Evolutionary conservation across 441 rosid genomes (phyloP).

Genomic region (Sinapis alba): DNA sequence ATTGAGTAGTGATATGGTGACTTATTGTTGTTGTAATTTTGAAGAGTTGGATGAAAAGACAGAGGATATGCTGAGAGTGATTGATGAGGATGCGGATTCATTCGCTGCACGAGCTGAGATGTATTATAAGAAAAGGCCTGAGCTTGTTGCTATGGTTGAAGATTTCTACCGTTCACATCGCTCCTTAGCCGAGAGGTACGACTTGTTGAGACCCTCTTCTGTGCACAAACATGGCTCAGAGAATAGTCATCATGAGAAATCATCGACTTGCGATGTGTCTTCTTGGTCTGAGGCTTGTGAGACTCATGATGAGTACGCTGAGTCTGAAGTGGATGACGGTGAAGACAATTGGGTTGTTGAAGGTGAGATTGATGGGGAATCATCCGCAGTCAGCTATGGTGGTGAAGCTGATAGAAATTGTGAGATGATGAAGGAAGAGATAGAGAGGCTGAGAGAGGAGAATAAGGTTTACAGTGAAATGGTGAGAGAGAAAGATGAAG

Average conservation of each 20-base stretch:
- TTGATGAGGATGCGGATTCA: slow-evolving; percentile 58
- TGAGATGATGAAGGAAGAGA: slow-evolving; percentile 51
- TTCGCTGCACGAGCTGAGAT: slow-evolving; percentile 60
- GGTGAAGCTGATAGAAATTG: neutral
- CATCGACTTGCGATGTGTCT: slow-evolving; percentile 32
- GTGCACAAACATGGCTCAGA: slow-evolving; percentile 52
- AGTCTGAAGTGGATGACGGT: slow-evolving; percentile 75
- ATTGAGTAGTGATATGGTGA: neutral
- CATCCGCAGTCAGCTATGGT: neutral
- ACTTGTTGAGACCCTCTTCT: slow-evolving; percentile 47
- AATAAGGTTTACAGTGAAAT: slow-evolving; percentile 36
- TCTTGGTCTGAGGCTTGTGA: slow-evolving; percentile 40
- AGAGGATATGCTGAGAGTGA: slow-evolving; percentile 42
- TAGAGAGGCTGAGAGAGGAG: slow-evolving; percentile 51
- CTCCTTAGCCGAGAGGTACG: slow-evolving; percentile 50
- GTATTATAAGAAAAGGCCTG: slow-evolving; percentile 55
- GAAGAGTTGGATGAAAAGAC: slow-evolving; percentile 52
- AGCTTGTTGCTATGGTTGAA: slow-evolving; percentile 47
- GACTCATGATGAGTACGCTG: slow-evolving; percentile 49
- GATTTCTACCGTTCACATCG: slow-evolving; percentile 49
- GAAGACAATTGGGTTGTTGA: slow-evolving; percentile 42
- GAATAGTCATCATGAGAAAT: slow-evolving; percentile 48
- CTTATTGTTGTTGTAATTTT: neutral
- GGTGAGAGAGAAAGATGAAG: slow-evolving; percentile 44
- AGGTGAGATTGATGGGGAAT: neutral